Evolutionary conservation across 208 protist genomes (phyloP), one percentile per base, ranked within the genome.

Genomic region (Crithidia expoeki): DNA sequence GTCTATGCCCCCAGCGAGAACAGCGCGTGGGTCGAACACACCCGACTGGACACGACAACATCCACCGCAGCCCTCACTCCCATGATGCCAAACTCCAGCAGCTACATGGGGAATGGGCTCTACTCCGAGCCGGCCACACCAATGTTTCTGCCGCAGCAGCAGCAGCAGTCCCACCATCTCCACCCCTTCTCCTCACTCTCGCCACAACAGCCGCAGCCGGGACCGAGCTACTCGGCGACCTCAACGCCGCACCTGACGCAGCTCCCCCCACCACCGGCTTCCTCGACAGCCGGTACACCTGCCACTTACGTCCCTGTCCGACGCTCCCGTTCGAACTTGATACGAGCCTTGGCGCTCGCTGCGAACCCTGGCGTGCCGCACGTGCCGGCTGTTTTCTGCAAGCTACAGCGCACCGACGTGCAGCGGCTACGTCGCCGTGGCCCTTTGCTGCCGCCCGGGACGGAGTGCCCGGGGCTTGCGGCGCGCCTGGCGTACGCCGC

Each of bases 1-100:
- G 61, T 52, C 61, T 69, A 68, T 61, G 33, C 70, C 25, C 25
- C 61, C 4, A 75, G 70, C 34, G 70, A 63, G 53, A 75, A 38
- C 44, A 75, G 60, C 17, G 52, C 59, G 33, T 75, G 70, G 70
- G 36, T 62, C 32, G 70, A 75, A 44, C 44, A 68, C 53, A 68
- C 34, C 25, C 25, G 51, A 10, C 25, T 49, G 10, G 36, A 36
- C 23, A 38, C 70, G 2, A 33, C 50, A n/a, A 55, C 70, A 7
- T 17, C 61, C 14, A 68, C 60, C 4, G 60, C 70, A 1, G 59
- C 46, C 12, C 16, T 68, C n/a, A 62, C 53, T 2, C 40, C 70
- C 9, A 55, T 68, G 52, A 36, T 56, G 52, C 38, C 32, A 27
- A 19, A 49, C 59, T 2, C 57, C 23, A 53, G 40, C 49, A 51